Conservation (phyloP, 2,329 filamentous ascomycete genomes). For the Fusarium xylarioides region DNA sequence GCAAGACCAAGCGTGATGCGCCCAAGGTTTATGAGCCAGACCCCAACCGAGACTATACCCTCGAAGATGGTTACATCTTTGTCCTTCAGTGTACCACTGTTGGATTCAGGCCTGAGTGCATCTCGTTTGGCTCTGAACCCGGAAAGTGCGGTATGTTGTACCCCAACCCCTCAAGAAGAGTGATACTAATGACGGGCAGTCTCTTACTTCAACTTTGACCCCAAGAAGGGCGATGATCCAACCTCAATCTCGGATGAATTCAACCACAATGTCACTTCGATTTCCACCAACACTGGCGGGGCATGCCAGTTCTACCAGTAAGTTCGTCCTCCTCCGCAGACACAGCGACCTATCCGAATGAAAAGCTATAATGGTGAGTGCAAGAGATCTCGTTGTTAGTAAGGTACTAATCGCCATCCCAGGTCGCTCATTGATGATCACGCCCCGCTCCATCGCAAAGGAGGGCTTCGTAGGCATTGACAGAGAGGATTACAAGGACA, state of each 20-base stretch:
- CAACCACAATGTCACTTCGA: neutral
- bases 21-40: neutral
- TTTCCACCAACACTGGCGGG: neutral
- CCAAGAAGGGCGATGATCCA: neutral
- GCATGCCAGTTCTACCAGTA: conserved; percentile 3
- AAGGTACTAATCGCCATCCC: neutral
- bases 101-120: neutral
- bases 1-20: neutral
- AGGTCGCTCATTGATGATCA: conserved; percentile 37
- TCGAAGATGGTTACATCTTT: neutral
- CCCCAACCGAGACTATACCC: neutral
- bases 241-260: neutral
- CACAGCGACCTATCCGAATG: neutral
- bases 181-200: neutral
- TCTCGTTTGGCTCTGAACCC: neutral
- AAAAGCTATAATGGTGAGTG: conserved; percentile 16
- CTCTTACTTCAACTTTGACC: neutral
- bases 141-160: neutral
- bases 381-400: fast-evolving
- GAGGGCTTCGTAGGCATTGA: conserved; percentile 35
- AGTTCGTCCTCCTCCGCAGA: neutral
- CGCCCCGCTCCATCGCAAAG: conserved; percentile 25
- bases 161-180: fast-evolving
- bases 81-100: neutral
- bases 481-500: conserved; percentile 33